A percentile compares a stretch with the other conserved stretches of the same genome.
These are phyloP conservation scores for Verticillium isaacii DNA, from an alignment of 2,329 filamentous ascomycete species.

Conservation along the genomic window DNA sequence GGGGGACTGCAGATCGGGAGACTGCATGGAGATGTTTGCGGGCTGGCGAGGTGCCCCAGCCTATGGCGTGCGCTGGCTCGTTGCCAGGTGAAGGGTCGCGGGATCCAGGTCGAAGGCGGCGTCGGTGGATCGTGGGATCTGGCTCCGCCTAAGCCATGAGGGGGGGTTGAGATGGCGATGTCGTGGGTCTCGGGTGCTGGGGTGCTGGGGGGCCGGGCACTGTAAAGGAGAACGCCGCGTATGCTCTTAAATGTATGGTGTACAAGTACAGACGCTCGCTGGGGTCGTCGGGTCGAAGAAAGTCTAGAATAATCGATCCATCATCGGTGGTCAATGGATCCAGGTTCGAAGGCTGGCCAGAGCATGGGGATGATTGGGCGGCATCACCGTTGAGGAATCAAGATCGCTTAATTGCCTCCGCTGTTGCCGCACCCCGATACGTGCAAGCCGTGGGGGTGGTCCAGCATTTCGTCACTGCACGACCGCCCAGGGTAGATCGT, in stretches of 20 bases:
- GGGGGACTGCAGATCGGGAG: conserved; percentile 49
- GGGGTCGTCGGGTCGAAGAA: neutral
- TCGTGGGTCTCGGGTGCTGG: neutral
- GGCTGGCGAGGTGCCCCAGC: neutral
- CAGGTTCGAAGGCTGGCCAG: neutral
- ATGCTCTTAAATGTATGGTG: neutral
- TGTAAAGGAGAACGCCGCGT: neutral
- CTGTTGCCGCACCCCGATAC: neutral
- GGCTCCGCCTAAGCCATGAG: neutral
- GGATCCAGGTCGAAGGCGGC: neutral
- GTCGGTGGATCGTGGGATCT: neutral
- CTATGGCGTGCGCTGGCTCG: neutral
- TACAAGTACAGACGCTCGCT: neutral
- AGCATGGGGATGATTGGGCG: neutral
- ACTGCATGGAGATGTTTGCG: conserved; percentile 55
- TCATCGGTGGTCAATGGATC: neutral
- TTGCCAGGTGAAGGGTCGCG: neutral
- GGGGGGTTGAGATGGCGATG: neutral
- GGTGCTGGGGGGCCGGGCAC: too few species aligned
- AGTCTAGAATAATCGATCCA: neutral
- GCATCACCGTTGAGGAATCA: neutral
- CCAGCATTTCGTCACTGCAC: neutral
- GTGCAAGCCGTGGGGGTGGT: neutral
- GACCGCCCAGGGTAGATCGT: too few species aligned
- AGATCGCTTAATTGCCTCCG: neutral